Evolutionary conservation across 2,329 filamentous ascomycete genomes (phyloP), one percentile per base, ranked within the genome.

Genomic region (Colletotrichum chrysophilum): DNA sequence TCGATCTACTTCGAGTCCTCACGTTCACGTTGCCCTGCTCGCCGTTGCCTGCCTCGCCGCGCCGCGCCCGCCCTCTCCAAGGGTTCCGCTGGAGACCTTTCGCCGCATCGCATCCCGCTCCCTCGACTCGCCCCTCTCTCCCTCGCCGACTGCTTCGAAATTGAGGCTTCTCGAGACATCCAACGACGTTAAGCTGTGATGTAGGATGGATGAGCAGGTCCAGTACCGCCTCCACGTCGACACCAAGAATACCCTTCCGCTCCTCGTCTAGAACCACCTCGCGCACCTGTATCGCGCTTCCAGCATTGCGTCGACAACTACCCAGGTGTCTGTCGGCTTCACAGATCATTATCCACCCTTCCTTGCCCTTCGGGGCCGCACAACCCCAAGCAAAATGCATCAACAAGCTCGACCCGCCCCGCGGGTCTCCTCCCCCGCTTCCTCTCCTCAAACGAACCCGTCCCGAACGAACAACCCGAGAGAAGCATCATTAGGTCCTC

Each of bases 341-440:
- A 58, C 38, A 60, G 61, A 48, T 66, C 62, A 34, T 34, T 9
- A 21, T 67, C 60, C 10, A 56, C 26, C 18, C 12, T 24, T 34
- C 21, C 26, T 38, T 34, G 43, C n/a, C 71, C 48, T 72, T 48
- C 60, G 24, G 43, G 62, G 26, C 32, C 28, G 21, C 64, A 48
- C n/a, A 64, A 30, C 21, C 30, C 58, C 28, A 52, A 38, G 12
- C 77, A 80, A 65, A 67, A 98, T 98, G 96, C 96, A 98, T 91
- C 96, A 98, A 87, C 95, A 96, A 86, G 93, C 94, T 80, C 93
- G 96, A 80, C 91, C 93, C 77, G 91, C 94, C 79, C 93, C 94
- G 78, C 90, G 93, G 84, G 90, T 92, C 81, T 90, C 93, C 77
- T 95, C 95, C 77, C 93, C 95, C 77, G 93, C 93, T 80, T 92